Evolutionary conservation across 768 basidiomycete species (phyloP), one percentile per base, ranked within the genome.

Genomic region (Phanerodontia chrysosporium): DNA sequence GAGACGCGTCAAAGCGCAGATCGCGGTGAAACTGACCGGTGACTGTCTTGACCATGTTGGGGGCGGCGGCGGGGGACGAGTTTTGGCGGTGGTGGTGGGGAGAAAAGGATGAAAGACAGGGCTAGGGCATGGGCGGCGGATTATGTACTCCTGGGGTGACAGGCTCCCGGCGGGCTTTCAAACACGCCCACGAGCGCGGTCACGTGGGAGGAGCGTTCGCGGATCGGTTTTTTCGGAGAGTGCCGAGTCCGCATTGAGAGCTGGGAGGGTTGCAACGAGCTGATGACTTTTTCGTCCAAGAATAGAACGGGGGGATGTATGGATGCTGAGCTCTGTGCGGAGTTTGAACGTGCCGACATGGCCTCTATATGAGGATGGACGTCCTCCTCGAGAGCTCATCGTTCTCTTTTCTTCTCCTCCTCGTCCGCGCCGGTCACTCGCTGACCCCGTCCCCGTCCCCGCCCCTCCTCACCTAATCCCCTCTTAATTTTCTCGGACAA

Each of bases 1-100:
- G 59, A 66, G 28, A 3, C 35, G 52, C 25, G 48, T 6, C 14
- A 44, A 24, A 6, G 14, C 14, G 21, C 18, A 21, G 28, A 45
- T 29, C 5, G 22, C 32, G 27, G 16, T 56, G 55, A 48, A 28
- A 67, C 74, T 16, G 55, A 82, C 83, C 79, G 56, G 82, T 80
- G 12, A 76, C 67, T 9, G 80, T 70, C 62, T 81, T 83, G 49
- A 80, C 78, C 83, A 84, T 84, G 66, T 63, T 57, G 63, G 48
- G 29, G 57, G 54, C 30, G n/a, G n/a, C n/a, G n/a, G n/a, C n/a
- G n/a, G n/a, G n/a, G 35, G 24, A 27, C 61, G 58, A 59, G 45
- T 51, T 29, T 45, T 39, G 57, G 25, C 57, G 62, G 65, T 66
- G 62, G 57, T 51, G 58, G 52, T 55, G 51, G 53, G 63, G 16